phyloP scores from a whole-genome alignment of 495 filamentous ascomycete species.

The Aspergillus hancockii region DNA sequence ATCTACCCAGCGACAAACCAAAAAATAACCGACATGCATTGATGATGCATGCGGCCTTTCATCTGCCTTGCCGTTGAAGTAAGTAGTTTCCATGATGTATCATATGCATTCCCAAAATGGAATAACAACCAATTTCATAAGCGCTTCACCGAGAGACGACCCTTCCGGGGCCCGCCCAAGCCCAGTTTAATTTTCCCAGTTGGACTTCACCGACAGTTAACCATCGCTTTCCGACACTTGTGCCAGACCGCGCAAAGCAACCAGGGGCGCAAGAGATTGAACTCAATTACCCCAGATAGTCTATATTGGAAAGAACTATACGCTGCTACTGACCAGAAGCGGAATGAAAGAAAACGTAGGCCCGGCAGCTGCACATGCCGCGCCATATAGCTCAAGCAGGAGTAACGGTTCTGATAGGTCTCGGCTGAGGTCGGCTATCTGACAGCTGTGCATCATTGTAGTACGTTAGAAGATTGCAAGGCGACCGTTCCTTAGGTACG shows the following conservation, averaged over 20 bases:
- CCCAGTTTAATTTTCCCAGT: not conserved
- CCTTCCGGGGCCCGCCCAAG: not conserved
- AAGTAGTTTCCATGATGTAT: not conserved
- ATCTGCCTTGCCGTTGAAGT: not conserved
- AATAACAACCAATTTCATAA: not conserved
- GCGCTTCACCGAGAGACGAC: not conserved
- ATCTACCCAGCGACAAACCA: not conserved
- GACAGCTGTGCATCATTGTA: slow-evolving; percentile 1
- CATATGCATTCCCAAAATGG: not conserved
- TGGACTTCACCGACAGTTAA: not conserved
- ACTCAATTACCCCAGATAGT: not conserved
- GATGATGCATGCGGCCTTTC: not conserved
- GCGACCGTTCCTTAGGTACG: not conserved
- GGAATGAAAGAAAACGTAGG: not conserved
- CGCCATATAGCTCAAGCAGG: not conserved
- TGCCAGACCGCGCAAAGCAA: not conserved
- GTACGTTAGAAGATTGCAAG: not conserved
- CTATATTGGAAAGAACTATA: not conserved
- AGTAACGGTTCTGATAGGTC: not conserved
- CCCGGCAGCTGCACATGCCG: not conserved
- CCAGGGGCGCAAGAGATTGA: not conserved
- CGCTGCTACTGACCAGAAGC: not conserved
- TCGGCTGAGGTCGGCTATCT: not conserved
- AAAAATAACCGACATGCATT: not conserved
- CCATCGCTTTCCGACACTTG: not conserved